Evolutionary conservation across 1,139 yeast genomes (phyloP).

Genomic region (Kazachstania sp.): DNA sequence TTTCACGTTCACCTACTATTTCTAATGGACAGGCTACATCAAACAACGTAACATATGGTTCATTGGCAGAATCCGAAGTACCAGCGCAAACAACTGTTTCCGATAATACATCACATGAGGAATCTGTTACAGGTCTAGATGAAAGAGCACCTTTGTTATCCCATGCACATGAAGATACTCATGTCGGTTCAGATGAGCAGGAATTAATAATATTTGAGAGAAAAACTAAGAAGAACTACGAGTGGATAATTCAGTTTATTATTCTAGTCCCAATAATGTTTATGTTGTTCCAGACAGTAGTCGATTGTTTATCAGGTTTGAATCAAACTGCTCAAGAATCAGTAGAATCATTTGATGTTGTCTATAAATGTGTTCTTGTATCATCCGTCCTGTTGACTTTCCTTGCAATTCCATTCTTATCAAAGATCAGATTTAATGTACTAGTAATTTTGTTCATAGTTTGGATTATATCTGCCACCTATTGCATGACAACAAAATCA

Average conservation of each 20-base stretch:
- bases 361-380: conserved; percentile 39
- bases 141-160: conserved; percentile 11
- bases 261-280: conserved; percentile 56
- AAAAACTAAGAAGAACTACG: conserved; percentile 38
- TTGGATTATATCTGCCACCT: conserved; percentile 33
- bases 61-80: not conserved
- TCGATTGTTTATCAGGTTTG: conserved; percentile 51
- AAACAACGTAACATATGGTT: not conserved
- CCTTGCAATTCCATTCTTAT: conserved; percentile 56
- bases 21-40: not conserved
- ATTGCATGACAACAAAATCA: conserved; percentile 39
- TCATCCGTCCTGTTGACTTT: conserved; percentile 41
- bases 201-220: no score
- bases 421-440: conserved; percentile 32
- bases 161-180: conserved; percentile 8
- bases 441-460: conserved; percentile 35
- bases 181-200: not conserved
- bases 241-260: conserved; percentile 72
- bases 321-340: conserved; percentile 68
- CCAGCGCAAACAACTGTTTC: not conserved
- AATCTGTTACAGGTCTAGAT: conserved; percentile 3
- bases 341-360: conserved; percentile 36
- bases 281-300: conserved; percentile 39
- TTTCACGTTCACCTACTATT: not conserved
- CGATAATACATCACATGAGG: not conserved